Conservation (phyloP, 441 rosid species). For the Manihot esculenta region DNA sequence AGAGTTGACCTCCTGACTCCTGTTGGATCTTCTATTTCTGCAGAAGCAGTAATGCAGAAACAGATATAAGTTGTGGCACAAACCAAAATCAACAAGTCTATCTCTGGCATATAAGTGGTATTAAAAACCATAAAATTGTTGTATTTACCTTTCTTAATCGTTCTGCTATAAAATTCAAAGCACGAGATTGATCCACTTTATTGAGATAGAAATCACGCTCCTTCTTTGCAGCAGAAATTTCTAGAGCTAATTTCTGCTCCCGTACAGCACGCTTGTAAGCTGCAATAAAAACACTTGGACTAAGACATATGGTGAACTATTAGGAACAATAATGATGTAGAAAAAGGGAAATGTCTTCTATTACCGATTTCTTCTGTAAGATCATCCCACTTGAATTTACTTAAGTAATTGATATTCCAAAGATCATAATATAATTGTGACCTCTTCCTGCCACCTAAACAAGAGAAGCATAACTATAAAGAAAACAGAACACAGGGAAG, state of each 20-base stretch:
- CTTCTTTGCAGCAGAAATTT: conserved; percentile 84
- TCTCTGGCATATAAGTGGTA: too few species aligned
- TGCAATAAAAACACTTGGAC: conserved; percentile 35
- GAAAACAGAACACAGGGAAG: background rate
- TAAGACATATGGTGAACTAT: conserved; percentile 21
- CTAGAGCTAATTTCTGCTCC: conserved; percentile 80
- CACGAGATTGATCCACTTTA: conserved; percentile 73
- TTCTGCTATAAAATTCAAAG: conserved; percentile 67
- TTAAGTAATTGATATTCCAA: conserved; percentile 94
- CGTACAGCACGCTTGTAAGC: conserved; percentile 76
- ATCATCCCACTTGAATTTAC: conserved; percentile 97
- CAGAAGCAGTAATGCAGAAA: conserved; percentile 2
- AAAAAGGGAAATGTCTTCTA: conserved; percentile 12
- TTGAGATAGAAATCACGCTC: conserved; percentile 82
- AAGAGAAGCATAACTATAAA: conserved; percentile 10
- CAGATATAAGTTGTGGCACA: too few species aligned
- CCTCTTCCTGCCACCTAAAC: conserved; percentile 83
- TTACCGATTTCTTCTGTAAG: conserved; percentile 86
- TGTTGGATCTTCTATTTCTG: conserved; percentile 69
- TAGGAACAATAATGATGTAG: conserved; percentile 3
- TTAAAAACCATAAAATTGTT: too few species aligned
- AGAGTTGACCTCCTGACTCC: conserved; percentile 40
- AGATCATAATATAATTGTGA: conserved; percentile 71
- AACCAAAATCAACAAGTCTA: too few species aligned
- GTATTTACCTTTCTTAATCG: conserved; percentile 77